These are phyloP conservation scores for Globisporangium okanoganense DNA, from an alignment of 352 stramenopile genomes.

Conservation along the genomic window DNA sequence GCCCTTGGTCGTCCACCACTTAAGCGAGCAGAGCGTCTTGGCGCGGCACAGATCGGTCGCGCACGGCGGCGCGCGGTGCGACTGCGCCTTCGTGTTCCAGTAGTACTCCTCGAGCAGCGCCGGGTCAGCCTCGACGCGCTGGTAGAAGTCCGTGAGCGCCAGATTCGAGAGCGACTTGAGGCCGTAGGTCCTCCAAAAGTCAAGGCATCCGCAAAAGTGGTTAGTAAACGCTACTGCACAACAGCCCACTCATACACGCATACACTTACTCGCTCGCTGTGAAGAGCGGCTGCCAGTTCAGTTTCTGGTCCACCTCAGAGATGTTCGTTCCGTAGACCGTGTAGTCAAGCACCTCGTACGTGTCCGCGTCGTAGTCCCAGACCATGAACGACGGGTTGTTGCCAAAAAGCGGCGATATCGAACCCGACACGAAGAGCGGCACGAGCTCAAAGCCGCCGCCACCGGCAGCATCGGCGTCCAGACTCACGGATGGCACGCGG, in stretches of 20 bases:
- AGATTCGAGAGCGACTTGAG: conserved; percentile 42
- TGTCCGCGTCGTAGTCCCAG: conserved; percentile 64
- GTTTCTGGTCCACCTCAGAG: conserved; percentile 25
- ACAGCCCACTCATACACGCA: background rate
- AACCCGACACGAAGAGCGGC: conserved; percentile 76
- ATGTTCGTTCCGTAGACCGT: conserved; percentile 79
- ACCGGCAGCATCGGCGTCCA: conserved; percentile 11
- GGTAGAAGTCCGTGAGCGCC: conserved; percentile 40
- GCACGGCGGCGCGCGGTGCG: conserved; percentile 43
- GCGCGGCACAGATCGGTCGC: conserved; percentile 42
- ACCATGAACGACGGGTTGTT: conserved; percentile 92
- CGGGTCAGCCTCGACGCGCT: conserved; percentile 42
- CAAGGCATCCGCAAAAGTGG: background rate
- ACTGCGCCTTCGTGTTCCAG: conserved; percentile 83
- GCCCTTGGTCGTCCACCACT: conserved; percentile 76
- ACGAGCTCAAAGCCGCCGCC: conserved; percentile 28
- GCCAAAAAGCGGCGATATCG: conserved; percentile 86
- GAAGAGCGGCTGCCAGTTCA: conserved; percentile 56
- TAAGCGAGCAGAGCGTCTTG: conserved; percentile 61
- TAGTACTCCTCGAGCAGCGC: conserved; percentile 70
- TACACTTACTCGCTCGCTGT: conserved; percentile 28
- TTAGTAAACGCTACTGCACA: background rate
- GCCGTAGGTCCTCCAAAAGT: conserved; percentile 36
- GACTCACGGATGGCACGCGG: conserved; percentile 39
- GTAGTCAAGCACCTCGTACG: conserved; percentile 71